Base-by-base conservation (phyloP, 1,284 basidiomycete species). In the Cerrena zonata region DNA sequence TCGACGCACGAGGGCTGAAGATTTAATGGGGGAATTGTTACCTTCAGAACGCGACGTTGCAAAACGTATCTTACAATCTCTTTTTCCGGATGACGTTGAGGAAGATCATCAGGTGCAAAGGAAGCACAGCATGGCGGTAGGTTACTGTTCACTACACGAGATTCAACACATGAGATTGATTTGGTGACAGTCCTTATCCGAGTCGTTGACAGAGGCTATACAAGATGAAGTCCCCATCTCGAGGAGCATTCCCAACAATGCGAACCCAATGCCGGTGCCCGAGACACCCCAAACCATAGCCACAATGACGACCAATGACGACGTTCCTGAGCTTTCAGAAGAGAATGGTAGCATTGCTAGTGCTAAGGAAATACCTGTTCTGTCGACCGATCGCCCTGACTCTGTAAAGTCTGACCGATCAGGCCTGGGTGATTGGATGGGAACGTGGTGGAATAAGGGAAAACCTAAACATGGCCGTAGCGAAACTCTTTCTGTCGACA, bases 121-220 rank as follows among this genome's bases (percentile, higher is more conserved):
- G 53, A 76, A 79, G 53, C 77, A 76, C 51, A 86, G 84, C 61
- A 65, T 74, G 36, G 63, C 76, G 62, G 82, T 84, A 58, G 51
- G 79, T 66, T 5, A n/a, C 19, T 11, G 11, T 45, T 22, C 36
- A 26, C 38, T 25, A 7, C 15, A 51, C 26, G 55, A 45, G 45
- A 27, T 26, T 21, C 41, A 13, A n/a, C 51, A 45, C 37, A 13
- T 46, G 48, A 49, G 48, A 54, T 52, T 45, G 51, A 30, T 37
- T 43, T 15, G 39, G 25, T 19, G 25, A 5, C 51, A 89, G 85
- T 86, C 83, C 13, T 69, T 90, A 2, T 70, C 77, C 15, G 83
- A 84, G 52, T 87, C 83, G 0, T 67, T 89, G 27, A 79, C 77
- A 0, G 86, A 89, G 61, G 86, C 86, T 0, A 75, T 89, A 45